These are phyloP conservation scores for Alternaria conjuncta DNA, from an alignment of 2,329 filamentous ascomycete genomes.

Conservation along the genomic window DNA sequence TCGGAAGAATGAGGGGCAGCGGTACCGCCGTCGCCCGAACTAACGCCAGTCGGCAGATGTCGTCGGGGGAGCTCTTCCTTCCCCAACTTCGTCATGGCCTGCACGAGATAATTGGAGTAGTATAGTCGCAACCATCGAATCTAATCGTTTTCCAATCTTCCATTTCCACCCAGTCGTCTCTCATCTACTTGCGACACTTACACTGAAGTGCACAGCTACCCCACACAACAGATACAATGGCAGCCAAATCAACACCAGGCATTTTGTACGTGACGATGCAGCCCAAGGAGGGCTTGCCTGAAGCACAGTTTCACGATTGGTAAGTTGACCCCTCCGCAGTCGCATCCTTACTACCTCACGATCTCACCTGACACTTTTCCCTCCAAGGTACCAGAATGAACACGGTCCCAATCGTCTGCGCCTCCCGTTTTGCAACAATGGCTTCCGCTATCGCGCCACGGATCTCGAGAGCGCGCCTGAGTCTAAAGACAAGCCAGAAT, in stretches of 20 bases:
- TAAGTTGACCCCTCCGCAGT: conserved; percentile 36
- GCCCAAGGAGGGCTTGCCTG: conserved; percentile 69
- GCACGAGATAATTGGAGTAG: not conserved
- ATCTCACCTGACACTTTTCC: conserved; percentile 41
- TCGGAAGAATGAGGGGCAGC: conserved; percentile 35
- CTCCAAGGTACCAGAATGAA: conserved; percentile 77
- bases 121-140: conserved; percentile 3
- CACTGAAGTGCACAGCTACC: conserved; percentile 1
- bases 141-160: not conserved
- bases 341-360: conserved; percentile 24
- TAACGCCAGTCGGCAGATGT: conserved; percentile 39
- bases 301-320: conserved; percentile 76
- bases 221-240: conserved; percentile 42
- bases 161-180: not conserved
- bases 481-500: conserved; percentile 64
- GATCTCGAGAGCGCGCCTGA: conserved; percentile 55
- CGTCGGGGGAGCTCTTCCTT: conserved; percentile 33
- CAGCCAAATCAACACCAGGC: conserved; percentile 60
- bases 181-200: not conserved
- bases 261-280: conserved; percentile 89
- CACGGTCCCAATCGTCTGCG: conserved; percentile 83
- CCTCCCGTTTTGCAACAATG: conserved; percentile 75
- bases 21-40: conserved; percentile 11
- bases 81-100: conserved; percentile 11
- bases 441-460: conserved; percentile 76